Percentiles rank a stretch among this genome's conserved stretches.
Evolutionary conservation across 768 basidiomycete genomes (phyloP).

Genomic region (Tephrocybe sp.): DNA sequence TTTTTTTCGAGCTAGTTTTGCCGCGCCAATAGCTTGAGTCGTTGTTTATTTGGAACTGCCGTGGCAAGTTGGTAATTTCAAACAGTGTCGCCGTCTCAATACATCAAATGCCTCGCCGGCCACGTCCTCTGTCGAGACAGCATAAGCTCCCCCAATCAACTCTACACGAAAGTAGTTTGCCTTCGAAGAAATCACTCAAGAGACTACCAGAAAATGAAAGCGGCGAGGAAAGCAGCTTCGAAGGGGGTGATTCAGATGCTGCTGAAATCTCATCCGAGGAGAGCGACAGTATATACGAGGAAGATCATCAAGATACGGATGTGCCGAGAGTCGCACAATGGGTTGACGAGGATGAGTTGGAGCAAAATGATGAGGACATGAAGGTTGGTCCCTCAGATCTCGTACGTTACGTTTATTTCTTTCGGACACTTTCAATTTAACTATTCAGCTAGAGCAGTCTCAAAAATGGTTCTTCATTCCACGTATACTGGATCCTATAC

Average conservation of each 20-base stretch:
- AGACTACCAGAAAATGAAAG: constrained; percentile 1
- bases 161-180: background rate
- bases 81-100: no score
- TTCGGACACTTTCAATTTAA: background rate
- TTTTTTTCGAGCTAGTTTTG: no score
- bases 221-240: constrained; percentile 5
- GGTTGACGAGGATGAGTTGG: constrained; percentile 50
- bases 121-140: constrained; percentile 33
- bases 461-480: constrained; percentile 6
- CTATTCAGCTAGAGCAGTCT: constrained; percentile 5
- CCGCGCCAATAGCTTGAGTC: no score
- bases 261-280: constrained; percentile 20
- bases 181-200: constrained; percentile 15
- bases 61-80: no score
- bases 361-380: constrained; percentile 30
- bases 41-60: no score
- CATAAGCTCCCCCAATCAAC: constrained; percentile 2
- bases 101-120: constrained; percentile 35
- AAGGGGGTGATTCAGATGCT: constrained; percentile 6
- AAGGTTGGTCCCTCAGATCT: constrained; percentile 29
- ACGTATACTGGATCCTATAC: background rate
- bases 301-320: constrained; percentile 43
- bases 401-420: constrained; percentile 20
- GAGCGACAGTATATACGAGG: constrained; percentile 19
- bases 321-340: constrained; percentile 62